These are phyloP conservation scores for Spiraea crenata DNA, from an alignment of 331 rosid genomes.

Conservation along the genomic window DNA sequence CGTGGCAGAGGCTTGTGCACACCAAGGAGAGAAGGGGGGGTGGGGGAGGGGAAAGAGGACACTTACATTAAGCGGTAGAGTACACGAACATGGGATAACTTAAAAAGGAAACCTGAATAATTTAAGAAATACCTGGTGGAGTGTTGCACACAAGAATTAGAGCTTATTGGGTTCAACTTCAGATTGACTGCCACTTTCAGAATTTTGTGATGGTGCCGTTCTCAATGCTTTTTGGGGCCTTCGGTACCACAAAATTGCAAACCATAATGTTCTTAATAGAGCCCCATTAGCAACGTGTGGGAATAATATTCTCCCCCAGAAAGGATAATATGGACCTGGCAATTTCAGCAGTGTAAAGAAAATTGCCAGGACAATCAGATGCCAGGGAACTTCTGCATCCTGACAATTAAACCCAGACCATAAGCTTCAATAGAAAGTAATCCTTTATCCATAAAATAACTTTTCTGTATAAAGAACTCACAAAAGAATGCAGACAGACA, in stretches of 20 bases:
- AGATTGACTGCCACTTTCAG: slow-evolving; percentile 4
- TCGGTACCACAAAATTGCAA: slow-evolving; percentile 34
- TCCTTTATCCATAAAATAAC: not conserved
- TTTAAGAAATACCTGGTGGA: slow-evolving; percentile 32
- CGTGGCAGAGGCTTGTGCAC: no score
- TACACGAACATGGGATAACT: not conserved
- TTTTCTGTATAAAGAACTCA: slow-evolving; percentile 4
- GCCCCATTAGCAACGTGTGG: slow-evolving; percentile 82
- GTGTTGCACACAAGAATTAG: slow-evolving; percentile 1
- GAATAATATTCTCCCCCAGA: slow-evolving; percentile 80
- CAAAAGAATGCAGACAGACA: not conserved
- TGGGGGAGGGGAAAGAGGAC: not conserved
- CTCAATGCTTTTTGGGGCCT: slow-evolving; percentile 29
- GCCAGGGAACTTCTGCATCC: slow-evolving; percentile 93
- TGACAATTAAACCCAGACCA: slow-evolving; percentile 44
- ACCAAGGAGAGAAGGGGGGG: not conserved
- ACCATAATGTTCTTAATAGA: slow-evolving; percentile 39
- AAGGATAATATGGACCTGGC: slow-evolving; percentile 88
- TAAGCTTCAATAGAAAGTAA: slow-evolving; percentile 8
- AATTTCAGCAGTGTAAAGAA: slow-evolving; percentile 78
- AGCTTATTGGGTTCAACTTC: slow-evolving; percentile 20
- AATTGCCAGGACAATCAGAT: slow-evolving; percentile 67
- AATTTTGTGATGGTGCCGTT: slow-evolving; percentile 3
- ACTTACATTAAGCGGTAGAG: not conserved
- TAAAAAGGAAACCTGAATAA: not conserved